Conservation (phyloP, 139 green algal genomes). For the Trebouxia sp. region DNA sequence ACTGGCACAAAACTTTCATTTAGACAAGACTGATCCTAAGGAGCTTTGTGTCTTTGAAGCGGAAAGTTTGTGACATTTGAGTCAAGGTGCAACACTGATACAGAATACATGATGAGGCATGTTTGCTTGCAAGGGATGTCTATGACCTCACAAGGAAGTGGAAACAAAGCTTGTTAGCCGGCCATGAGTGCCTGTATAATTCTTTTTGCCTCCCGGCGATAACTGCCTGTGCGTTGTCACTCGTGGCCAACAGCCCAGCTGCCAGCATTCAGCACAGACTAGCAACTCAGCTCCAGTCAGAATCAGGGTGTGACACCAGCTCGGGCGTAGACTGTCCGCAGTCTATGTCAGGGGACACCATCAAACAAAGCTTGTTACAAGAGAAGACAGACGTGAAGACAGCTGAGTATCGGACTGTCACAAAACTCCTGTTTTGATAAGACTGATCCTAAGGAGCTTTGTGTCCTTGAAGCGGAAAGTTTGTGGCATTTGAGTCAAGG, state of each 20-base stretch:
- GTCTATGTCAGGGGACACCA: no score
- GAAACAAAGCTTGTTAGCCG: conserved; percentile 8
- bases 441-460: conserved; percentile 20
- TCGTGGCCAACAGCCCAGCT: no score
- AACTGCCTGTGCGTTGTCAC: no score
- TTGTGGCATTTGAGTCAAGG: conserved; percentile 20
- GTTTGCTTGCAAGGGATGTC: neutral
- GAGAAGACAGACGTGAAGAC: no score
- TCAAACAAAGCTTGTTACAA: no score
- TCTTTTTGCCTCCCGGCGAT: no score
- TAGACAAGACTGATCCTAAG: conserved; percentile 22
- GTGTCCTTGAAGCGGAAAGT: conserved; percentile 20
- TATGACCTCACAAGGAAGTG: conserved; percentile 2
- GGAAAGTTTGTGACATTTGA: conserved; percentile 19
- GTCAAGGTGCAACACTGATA: conserved; percentile 18
- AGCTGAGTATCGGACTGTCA: no score
- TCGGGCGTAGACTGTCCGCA: no score
- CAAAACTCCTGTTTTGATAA: conserved; percentile 4
- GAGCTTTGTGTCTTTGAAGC: conserved; percentile 21
- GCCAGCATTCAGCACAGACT: no score
- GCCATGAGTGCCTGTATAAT: no score
- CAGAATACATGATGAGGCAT: conserved; percentile 9
- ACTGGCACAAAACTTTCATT: conserved; percentile 10
- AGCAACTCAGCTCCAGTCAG: no score
- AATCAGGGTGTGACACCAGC: no score